Evolutionary conservation across 441 rosid species (phyloP), one percentile per base, ranked within the genome.

Genomic region (Jatropha multifida): DNA sequence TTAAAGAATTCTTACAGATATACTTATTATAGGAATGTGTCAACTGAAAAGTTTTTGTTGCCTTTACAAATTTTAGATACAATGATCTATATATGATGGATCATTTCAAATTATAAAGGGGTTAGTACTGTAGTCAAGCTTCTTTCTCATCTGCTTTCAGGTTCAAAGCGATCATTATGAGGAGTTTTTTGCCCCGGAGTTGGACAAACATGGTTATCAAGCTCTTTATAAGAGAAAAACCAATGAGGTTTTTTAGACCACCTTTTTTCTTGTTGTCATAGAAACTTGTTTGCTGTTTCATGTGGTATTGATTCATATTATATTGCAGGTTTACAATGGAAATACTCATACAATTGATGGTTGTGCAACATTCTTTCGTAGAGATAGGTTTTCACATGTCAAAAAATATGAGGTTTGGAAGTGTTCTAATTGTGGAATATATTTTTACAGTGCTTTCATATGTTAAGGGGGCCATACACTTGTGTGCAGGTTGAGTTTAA

Each of bases 181-280:
- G 68, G 98, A 96, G 58, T 87, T 94, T 83, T 96, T 96, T 48
- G 85, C 95, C 40, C 97, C 97, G 23, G 99, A 96, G 84, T 83
- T 96, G 81, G 98, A 94, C 82, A 96, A 96, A 74, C 99, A 96
- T 84, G 99, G 98, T 32, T 96, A 96, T 86, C 91, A 91, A 82
- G 97, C 97, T 79, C 86, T 96, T 14, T 96, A 88, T 79, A 96
- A 96, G 90, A 92, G 91, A 81, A 94, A 87, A 87, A 96, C 99
- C 18, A 91, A 82, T 60, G 99, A 96, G 98, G 99, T 96, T 77
- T 82, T 69, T 74, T 55, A 38, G 41, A 48, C 76, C 72, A 72
- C 74, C 56, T 40, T 80, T 18, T 44, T 66, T 12, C 49, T 66
- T 49, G 40, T 77, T 42, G 51, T 51, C 48, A 27, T 65, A 44